Evolutionary conservation across 1,284 basidiomycete species (phyloP).

Genomic region (Papiliotrema nemorosa): DNA sequence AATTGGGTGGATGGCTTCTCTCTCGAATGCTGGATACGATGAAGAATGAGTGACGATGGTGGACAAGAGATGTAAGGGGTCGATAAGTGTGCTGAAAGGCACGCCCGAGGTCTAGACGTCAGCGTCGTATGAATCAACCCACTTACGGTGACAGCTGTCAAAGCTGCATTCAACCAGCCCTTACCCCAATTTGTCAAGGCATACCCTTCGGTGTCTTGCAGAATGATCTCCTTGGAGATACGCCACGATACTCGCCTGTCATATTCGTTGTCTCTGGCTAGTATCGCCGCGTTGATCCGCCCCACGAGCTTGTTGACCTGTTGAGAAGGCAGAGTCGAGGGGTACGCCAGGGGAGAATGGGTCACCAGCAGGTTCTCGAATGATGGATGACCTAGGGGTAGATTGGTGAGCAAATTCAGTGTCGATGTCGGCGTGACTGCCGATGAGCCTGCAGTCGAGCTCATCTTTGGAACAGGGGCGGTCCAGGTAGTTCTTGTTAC

Average conservation of each 20-base stretch:
- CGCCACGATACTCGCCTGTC: conserved; percentile 16
- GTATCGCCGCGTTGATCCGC: conserved; percentile 36
- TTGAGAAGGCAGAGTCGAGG: conserved; percentile 25
- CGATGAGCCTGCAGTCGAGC: neutral
- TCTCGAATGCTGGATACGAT: conserved; percentile 40
- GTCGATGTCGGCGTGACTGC: conserved; percentile 9
- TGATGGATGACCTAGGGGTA: conserved; percentile 30
- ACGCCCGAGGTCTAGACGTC: neutral
- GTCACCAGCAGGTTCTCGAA: conserved; percentile 25
- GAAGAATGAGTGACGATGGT: conserved; percentile 26
- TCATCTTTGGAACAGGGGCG: neutral
- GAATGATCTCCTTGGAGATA: conserved; percentile 25
- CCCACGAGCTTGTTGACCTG: conserved; percentile 31
- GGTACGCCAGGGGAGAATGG: conserved; percentile 25
- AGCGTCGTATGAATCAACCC: neutral
- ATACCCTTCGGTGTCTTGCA: conserved; percentile 41
- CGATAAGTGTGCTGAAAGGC: neutral
- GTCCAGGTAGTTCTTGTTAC: neutral
- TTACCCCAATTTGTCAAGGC: conserved; percentile 37
- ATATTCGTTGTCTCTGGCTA: conserved; percentile 23
- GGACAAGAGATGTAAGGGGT: conserved; percentile 20
- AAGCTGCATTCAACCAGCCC: conserved; percentile 34
- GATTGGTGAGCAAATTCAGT: conserved; percentile 21
- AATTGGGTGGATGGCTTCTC: conserved; percentile 41
- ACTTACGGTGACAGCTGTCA: conserved; percentile 29